phyloP scores from a whole-genome alignment of 306 rosid species.

The Gynostemma pentaphyllum region DNA sequence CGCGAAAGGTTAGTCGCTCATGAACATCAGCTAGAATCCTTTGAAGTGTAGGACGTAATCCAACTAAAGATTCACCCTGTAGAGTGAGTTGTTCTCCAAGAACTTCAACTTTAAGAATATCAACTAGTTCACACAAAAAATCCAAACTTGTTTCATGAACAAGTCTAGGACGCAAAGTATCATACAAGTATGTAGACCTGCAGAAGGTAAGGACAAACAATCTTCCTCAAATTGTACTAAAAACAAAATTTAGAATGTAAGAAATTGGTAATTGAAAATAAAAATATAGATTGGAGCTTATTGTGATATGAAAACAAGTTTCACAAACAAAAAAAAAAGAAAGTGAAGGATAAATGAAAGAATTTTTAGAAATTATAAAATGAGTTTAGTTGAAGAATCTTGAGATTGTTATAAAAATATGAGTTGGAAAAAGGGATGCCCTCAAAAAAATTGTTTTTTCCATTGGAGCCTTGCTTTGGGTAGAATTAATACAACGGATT shows the following conservation, averaged over 20 bases:
- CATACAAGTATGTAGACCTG: slow-evolving; percentile 86
- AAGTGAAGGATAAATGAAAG: not conserved
- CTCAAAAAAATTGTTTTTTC: too few species aligned
- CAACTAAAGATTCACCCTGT: slow-evolving; percentile 71
- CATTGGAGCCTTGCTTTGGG: too few species aligned
- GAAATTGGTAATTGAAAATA: not conserved
- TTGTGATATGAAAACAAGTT: not conserved
- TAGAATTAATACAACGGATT: too few species aligned
- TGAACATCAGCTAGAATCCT: slow-evolving; percentile 97
- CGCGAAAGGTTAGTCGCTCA: slow-evolving; percentile 92
- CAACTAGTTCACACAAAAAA: slow-evolving; percentile 90
- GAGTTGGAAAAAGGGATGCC: not conserved
- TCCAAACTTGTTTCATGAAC: slow-evolving; percentile 92
- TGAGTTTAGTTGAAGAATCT: not conserved
- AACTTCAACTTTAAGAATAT: slow-evolving; percentile 89
- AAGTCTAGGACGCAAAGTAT: slow-evolving; percentile 87
- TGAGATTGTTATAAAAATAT: not conserved
- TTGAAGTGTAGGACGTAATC: slow-evolving; percentile 75
- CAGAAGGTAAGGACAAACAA: slow-evolving; percentile 10
- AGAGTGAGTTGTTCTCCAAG: slow-evolving; percentile 70
- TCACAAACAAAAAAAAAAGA: not conserved
- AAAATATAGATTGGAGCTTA: not conserved
- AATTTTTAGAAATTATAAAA: not conserved
- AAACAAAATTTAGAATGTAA: not conserved
- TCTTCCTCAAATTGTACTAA: not conserved